These are phyloP conservation scores for Aquilaria yunnanensis DNA, from an alignment of 345 rosid genomes.

Conservation along the genomic window DNA sequence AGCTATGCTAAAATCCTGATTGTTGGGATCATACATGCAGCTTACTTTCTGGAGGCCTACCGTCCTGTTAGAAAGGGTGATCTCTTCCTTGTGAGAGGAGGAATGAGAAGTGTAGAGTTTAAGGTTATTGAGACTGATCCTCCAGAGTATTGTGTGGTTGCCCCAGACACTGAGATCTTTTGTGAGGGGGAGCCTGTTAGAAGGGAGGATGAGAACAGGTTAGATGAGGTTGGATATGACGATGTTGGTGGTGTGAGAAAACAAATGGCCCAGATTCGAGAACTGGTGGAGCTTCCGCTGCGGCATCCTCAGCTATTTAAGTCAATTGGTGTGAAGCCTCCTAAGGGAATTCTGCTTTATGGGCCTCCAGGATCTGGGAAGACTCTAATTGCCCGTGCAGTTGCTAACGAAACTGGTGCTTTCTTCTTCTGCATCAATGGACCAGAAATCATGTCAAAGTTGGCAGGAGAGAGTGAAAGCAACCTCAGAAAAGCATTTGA, in stretches of 20 bases:
- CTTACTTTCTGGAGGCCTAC: constrained; percentile 91
- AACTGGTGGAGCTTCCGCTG: constrained; percentile 85
- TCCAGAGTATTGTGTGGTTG: constrained; percentile 85
- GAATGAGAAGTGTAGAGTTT: constrained; percentile 95
- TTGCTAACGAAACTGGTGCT: constrained; percentile 95
- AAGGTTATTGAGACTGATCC: constrained; percentile 91
- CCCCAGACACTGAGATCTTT: constrained; percentile 95
- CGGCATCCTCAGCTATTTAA: constrained; percentile 95
- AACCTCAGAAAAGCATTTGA: constrained; percentile 95
- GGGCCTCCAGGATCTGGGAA: constrained; percentile 91
- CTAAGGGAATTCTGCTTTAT: constrained; percentile 82
- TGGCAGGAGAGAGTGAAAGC: constrained; percentile 99
- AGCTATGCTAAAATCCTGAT: constrained; percentile 10
- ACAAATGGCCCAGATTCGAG: constrained; percentile 98
- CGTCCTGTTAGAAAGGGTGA: constrained; percentile 98
- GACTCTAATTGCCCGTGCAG: constrained; percentile 94
- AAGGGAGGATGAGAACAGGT: constrained; percentile 88
- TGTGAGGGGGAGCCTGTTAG: constrained; percentile 96
- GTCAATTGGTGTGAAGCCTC: constrained; percentile 99
- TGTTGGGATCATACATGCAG: constrained; percentile 32
- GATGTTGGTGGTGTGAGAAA: constrained; percentile 99
- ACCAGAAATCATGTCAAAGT: constrained; percentile 92
- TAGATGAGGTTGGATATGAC: constrained; percentile 94
- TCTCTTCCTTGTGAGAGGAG: constrained; percentile 91
- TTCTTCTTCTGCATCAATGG: constrained; percentile 96